Conservation (phyloP, 192 early-diverging fungal species). For the Rhizophagus clarus region DNA sequence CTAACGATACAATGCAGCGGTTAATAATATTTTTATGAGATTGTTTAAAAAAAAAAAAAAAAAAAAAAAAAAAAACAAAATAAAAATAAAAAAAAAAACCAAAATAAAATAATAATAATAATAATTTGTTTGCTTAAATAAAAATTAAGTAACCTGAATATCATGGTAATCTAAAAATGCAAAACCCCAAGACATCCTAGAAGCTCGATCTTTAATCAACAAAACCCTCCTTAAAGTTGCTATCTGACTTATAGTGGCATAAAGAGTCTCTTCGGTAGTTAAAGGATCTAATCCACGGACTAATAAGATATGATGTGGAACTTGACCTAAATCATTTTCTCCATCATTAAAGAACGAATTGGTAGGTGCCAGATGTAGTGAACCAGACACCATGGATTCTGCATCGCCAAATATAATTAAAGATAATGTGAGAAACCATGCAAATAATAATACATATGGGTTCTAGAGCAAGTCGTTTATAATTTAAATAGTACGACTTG, state of each 20-base stretch:
- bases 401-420: conserved; percentile 14
- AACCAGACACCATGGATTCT: conserved; percentile 27
- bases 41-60: too few species aligned
- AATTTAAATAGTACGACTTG: background rate
- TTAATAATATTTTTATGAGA: background rate
- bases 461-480: background rate
- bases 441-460: background rate
- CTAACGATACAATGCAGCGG: background rate
- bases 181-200: conserved; percentile 63
- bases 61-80: too few species aligned
- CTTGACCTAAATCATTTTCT: conserved; percentile 51
- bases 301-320: conserved; percentile 58
- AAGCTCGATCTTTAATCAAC: conserved; percentile 58
- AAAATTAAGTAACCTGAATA: conserved; percentile 42
- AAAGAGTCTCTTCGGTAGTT: conserved; percentile 59
- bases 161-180: conserved; percentile 62
- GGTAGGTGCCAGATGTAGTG: conserved; percentile 21
- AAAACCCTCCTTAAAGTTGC: conserved; percentile 48
- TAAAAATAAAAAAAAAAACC: too few species aligned
- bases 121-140: background rate
- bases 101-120: background rate
- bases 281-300: conserved; percentile 60
- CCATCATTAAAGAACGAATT: conserved; percentile 57
- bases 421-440: conserved; percentile 4
- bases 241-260: conserved; percentile 31